These are phyloP conservation scores for Edaphochlamys debaryana DNA, from an alignment of 139 green algal genomes.

Conservation along the genomic window DNA sequence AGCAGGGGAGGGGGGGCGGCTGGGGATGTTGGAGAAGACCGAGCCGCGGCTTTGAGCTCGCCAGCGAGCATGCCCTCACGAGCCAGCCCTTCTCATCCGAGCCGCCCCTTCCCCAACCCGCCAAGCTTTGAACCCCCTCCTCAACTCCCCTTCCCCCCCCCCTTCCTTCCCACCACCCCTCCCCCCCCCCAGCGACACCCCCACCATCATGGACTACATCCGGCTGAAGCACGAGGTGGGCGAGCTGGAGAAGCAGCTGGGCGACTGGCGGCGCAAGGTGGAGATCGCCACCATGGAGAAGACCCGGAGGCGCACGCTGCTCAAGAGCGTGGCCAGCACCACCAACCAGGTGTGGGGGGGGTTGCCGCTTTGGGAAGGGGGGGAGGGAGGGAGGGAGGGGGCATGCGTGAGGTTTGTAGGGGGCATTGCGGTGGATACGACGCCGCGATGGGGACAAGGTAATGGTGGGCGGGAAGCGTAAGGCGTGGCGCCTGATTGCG, in stretches of 20 bases:
- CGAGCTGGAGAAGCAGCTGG: slow-evolving; percentile 72
- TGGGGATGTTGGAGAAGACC: neutral
- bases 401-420: no score
- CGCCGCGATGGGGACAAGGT: no score
- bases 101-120: no score
- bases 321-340: slow-evolving; percentile 24
- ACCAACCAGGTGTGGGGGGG: neutral
- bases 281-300: slow-evolving; percentile 77
- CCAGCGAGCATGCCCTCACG: no score
- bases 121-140: no score
- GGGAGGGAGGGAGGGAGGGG: no score
- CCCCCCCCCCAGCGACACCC: slow-evolving; percentile 65
- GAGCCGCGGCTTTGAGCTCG: no score
- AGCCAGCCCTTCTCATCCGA: no score
- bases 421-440: no score
- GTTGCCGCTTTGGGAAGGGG: no score
- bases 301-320: slow-evolving; percentile 36
- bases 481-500: no score
- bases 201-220: slow-evolving; percentile 90
- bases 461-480: no score
- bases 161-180: neutral
- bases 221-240: slow-evolving; percentile 74
- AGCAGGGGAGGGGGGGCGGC: neutral
- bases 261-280: slow-evolving; percentile 80
- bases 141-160: neutral